Conservation (phyloP, 768 basidiomycete genomes). For the Rhizopogon roseolus region DNA sequence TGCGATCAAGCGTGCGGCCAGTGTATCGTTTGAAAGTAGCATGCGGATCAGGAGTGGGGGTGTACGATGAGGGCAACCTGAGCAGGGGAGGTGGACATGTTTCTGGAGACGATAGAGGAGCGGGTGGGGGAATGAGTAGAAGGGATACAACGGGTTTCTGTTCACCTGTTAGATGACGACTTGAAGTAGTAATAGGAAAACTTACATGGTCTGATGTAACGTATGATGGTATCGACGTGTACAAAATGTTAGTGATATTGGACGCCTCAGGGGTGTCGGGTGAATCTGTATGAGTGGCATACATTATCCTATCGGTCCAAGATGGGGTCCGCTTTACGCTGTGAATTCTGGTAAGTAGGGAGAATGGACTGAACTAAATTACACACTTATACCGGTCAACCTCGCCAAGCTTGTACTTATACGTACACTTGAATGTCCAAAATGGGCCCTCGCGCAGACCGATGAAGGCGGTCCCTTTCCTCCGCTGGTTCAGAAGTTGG, state of each 20-base stretch:
- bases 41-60: slow-evolving; percentile 48
- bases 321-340: slow-evolving; percentile 75
- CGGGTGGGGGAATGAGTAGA: slow-evolving; percentile 48
- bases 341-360: background rate
- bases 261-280: slow-evolving; percentile 46
- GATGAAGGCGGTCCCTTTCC: slow-evolving; percentile 61
- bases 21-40: slow-evolving; percentile 54
- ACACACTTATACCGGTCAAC: slow-evolving; percentile 78
- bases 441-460: slow-evolving; percentile 84
- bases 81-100: slow-evolving; percentile 34
- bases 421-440: slow-evolving; percentile 86
- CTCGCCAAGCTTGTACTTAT: slow-evolving; percentile 80
- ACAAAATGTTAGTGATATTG: slow-evolving; percentile 60
- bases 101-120: slow-evolving; percentile 19
- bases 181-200: slow-evolving; percentile 2
- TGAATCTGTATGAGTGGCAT: slow-evolving; percentile 68
- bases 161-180: slow-evolving; percentile 1
- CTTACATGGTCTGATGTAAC: slow-evolving; percentile 88
- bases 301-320: slow-evolving; percentile 93
- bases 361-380: background rate
- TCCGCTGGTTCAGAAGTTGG: slow-evolving; percentile 60
- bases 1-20: slow-evolving; percentile 66
- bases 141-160: slow-evolving; percentile 87
- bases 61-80: slow-evolving; percentile 45
- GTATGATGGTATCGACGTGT: slow-evolving; percentile 79